Evolutionary conservation across 75 land plant species (phyloP), one percentile per base, ranked within the genome.

Genomic region (Sequoiadendron giganteum): DNA sequence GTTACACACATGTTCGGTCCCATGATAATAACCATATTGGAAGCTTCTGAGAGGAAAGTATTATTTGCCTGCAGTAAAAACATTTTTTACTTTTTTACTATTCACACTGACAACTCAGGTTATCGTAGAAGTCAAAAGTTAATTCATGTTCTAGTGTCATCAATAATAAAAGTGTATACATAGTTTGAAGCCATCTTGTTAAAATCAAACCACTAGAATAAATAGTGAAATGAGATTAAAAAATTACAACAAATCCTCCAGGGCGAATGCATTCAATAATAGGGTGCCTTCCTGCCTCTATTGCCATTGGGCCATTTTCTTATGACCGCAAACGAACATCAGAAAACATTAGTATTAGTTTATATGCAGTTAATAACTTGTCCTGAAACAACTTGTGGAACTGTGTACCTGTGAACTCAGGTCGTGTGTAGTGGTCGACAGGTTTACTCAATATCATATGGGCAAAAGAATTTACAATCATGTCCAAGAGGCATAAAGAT

Each of bases 391-490:
- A 52, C 15, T 45, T 72, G 56, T 42, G 47, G 4, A 86, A 68
- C 58, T 36, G 8, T 77, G 43, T 81, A 96, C 99, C 95, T 81
- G 99, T 98, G 87, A 98, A 98, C 55, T 96, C 93, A 82, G 99
- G 99, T 88, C 99, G 94, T 55, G 90, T 91, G 88, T 97, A 98
- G 86, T 88, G 88, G 54, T 93, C 99, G 87, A 93, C 89, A 65
- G 95, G 95, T 91, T 97, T 97, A 40, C 91, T 92, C 42, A 95
- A 94, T 86, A 98, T 90, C 72, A 89, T 90, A 90, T 94, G 95
- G 32, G 98, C 99, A 92, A 98, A 98, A 65, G 99, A 97, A 88
- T 97, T 97, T 40, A 98, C 97, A 89, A 97, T 93, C 99, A 98
- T 98, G 90, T 98, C 99, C 81, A 98, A 87, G 38, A 98, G 93